These are phyloP conservation scores for Phylloporus sp. DNA, from an alignment of 768 basidiomycete species.

Conservation along the genomic window DNA sequence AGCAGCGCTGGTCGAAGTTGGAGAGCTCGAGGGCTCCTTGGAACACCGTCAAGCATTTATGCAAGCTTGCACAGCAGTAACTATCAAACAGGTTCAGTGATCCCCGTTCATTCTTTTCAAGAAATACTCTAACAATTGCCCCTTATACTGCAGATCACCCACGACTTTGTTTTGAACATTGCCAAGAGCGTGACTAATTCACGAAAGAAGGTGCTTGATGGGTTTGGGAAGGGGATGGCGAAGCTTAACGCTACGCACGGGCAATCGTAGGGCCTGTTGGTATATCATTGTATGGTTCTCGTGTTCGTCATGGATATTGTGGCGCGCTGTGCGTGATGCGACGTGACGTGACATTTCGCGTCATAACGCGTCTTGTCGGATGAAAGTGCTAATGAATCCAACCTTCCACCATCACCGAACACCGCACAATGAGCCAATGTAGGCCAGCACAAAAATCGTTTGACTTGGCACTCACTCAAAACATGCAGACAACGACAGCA, in stretches of 20 bases:
- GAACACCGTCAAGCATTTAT: conserved; percentile 52
- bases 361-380: conserved; percentile 21
- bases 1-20: conserved; percentile 41
- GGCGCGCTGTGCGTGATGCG: conserved; percentile 5
- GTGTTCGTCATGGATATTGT: too few relatives aligned
- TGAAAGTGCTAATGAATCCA: neutral
- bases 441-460: conserved; percentile 2
- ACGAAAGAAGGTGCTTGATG: conserved; percentile 66
- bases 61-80: conserved; percentile 44
- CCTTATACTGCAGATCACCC: conserved; percentile 46
- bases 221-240: conserved; percentile 64
- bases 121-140: neutral
- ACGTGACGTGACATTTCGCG: conserved; percentile 27
- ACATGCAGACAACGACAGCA: conserved; percentile 30
- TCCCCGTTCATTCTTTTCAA: neutral
- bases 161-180: conserved; percentile 56
- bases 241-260: conserved; percentile 44
- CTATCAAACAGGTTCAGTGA: conserved; percentile 34
- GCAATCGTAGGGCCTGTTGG: conserved; percentile 15
- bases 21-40: conserved; percentile 47
- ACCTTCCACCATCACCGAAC: conserved; percentile 2
- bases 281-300: neutral
- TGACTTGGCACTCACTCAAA: conserved; percentile 4
- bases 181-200: conserved; percentile 66
- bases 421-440: conserved; percentile 45